Base-by-base conservation (phyloP, 805 yeast species). In the Tetrapisispora nanseiensis region DNA sequence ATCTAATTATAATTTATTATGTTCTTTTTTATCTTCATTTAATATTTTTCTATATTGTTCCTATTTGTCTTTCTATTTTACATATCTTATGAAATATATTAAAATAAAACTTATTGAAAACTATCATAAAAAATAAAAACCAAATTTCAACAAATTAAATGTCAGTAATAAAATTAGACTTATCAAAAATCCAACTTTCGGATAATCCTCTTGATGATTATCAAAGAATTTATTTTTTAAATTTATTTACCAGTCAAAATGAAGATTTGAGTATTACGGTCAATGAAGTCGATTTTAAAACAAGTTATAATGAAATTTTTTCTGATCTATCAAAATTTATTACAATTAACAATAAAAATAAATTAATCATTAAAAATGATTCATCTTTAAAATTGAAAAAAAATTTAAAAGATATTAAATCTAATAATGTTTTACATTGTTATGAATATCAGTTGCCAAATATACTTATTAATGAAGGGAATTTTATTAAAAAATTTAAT, bases 131-230 rank as follows among this genome's bases (percentile, higher is more conserved):
- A 11, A 29, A 29, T 15, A 4, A 16, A 18, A 29, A 6, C 4
- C 15, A 18, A 13, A 32, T 32, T n/a, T n/a, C n/a, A n/a, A n/a
- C n/a, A n/a, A n/a, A n/a, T n/a, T n/a, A n/a, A 16, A 35, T 35
- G 39, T 4, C n/a, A 10, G 26, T 4, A 4, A n/a, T 21, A 15
- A 21, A n/a, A n/a, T 15, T 57, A 18, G 53, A 52, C 34, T 32
- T 44, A 7, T 27, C 41, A 15, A 37, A 37, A 6, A 46, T 60
- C 13, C 42, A 33, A 18, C 43, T 60, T 5, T 39, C 55, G 4
- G 45, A 42, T 5, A 50, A 48, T 24, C 61, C 63, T 6, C 26
- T 55, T 31, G 65, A 61, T 41, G 64, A 61, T 36, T 61, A 58
- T 41, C 65, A 61, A 45, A 43, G 65, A 38, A 39, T 57, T 11